Conservation (phyloP, 2,329 filamentous ascomycete species). For the Claviceps quebecensis region DNA sequence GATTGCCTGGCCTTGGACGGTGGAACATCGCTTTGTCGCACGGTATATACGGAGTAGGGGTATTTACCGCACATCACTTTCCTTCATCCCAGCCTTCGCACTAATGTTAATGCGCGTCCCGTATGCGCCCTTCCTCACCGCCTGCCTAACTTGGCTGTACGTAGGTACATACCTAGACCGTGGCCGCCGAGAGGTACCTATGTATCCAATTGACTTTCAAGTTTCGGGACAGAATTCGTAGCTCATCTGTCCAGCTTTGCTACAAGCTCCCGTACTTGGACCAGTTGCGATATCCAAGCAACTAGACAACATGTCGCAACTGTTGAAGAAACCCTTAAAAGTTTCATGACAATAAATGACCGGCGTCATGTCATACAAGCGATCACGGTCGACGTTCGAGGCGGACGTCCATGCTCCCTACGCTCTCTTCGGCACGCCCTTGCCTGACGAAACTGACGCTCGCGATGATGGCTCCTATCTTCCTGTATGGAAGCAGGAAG, state of each 20-base stretch:
- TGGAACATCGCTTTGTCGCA: too few species aligned
- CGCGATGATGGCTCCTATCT: constrained; percentile 87
- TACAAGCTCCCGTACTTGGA: too few species aligned
- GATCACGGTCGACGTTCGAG: constrained; percentile 66
- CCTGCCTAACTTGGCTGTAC: not conserved
- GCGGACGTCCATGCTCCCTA: constrained; percentile 61
- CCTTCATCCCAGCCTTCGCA: too few species aligned
- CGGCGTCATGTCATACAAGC: constrained; percentile 58
- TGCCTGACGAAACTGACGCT: constrained; percentile 64
- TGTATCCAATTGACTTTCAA: not conserved
- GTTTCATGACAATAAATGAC: constrained; percentile 2
- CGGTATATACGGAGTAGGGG: too few species aligned
- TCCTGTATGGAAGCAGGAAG: constrained; percentile 96
- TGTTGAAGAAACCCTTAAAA: not conserved
- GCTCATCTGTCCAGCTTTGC: too few species aligned
- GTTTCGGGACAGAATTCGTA: too few species aligned
- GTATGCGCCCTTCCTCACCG: not conserved
- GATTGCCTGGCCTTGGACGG: too few species aligned
- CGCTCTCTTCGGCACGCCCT: constrained; percentile 68
- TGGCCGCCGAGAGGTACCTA: too few species aligned
- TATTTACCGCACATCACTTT: too few species aligned
- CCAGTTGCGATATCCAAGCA: not conserved
- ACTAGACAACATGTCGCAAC: constrained; percentile 1
- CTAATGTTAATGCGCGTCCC: too few species aligned
- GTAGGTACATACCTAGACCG: not conserved